Base-by-base conservation (phyloP, 345 rosid species). In the Acer yangbiense region DNA sequence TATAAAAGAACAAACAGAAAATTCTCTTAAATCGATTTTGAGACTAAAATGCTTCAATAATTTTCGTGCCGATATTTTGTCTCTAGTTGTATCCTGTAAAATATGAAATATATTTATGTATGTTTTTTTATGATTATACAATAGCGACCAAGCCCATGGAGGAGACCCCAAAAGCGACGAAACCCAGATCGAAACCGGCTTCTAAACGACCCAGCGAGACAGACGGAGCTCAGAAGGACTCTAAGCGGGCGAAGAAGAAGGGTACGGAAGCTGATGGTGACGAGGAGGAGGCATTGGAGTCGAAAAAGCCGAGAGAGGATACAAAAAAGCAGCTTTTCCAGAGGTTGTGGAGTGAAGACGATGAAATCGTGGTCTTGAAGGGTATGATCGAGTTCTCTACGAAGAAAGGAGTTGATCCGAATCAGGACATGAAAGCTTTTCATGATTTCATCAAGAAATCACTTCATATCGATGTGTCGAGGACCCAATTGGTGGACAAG, bases 291-390 rank as follows among this genome's bases (percentile, higher is more conserved):
- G 68, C 16, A 2, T 73, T 69, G 68, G 83, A 60, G 64, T 7
- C 5, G 8, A 85, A 65, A 23, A 80, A 77, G 57, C 69, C 75
- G 4, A 82, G 86, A 73, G 88, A 88, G 44, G 90, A 88, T 14
- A 77, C 80, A 0, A 88, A 86, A 78, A 81, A 80, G 67, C 83
- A 71, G 55, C 76, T 86, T 69, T 88, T 88, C 29, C 91, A 86
- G 72, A 73, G 91, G 8, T 44, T 86, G 60, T 87, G 87, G 82
- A 87, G 87, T 27, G 89, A 88, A 78, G 83, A 81, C 0, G 89
- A 89, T 73, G 93, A 86, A 60, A 76, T 87, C n/a, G 86, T 82
- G 0, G 65, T 89, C 52, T 67, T 89, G 41, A 79, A 82, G 74
- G 93, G 91, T 10, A 50, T 87, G 35, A 75, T 80, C 12, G 88